Conservation (phyloP, 2,329 filamentous ascomycete genomes). For the Ceratocystis smalleyi region DNA sequence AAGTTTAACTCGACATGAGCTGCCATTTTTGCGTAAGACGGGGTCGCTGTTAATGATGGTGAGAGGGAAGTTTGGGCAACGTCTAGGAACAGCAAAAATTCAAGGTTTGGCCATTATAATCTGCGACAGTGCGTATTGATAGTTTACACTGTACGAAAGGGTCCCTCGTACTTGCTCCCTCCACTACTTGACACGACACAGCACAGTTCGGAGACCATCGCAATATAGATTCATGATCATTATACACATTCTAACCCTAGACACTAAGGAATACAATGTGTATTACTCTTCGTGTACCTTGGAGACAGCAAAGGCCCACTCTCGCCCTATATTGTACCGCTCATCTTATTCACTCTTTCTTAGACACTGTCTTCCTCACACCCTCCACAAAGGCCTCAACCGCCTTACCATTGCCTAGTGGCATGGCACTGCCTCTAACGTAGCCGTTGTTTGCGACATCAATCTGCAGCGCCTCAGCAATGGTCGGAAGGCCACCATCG, state of each 20-base stretch:
- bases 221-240: background rate
- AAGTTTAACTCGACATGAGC: slow-evolving; percentile 25
- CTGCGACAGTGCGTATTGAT: background rate
- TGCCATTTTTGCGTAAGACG: slow-evolving; percentile 4
- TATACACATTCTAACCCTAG: background rate
- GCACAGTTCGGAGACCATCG: background rate
- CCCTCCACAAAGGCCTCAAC: slow-evolving; percentile 85
- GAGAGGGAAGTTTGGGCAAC: background rate
- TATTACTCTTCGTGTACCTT: background rate
- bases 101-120: background rate
- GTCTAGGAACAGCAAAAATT: background rate
- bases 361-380: slow-evolving; percentile 55
- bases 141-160: background rate
- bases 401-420: slow-evolving; percentile 73
- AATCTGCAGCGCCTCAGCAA: slow-evolving; percentile 72
- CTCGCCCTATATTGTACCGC: background rate
- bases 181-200: background rate
- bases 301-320: background rate
- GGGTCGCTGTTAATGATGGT: background rate
- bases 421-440: slow-evolving; percentile 61
- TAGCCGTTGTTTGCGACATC: slow-evolving; percentile 74
- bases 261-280: background rate
- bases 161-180: background rate
- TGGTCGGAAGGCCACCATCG: slow-evolving; percentile 78
- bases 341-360: slow-evolving; percentile 11